These are phyloP conservation scores for Amanita brunnescens DNA, from an alignment of 768 basidiomycete genomes.

Conservation along the genomic window DNA sequence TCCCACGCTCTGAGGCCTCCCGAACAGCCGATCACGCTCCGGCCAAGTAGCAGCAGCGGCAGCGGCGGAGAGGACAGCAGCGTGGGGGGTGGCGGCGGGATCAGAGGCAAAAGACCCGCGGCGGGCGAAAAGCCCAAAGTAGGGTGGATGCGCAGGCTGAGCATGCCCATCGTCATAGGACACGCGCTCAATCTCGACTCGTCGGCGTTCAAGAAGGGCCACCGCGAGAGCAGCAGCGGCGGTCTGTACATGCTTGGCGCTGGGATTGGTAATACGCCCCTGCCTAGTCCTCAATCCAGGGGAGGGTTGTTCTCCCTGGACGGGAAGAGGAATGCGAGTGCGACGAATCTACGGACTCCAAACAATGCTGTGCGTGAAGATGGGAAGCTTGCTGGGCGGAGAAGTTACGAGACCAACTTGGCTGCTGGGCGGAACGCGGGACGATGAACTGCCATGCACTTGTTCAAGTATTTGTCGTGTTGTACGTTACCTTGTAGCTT, in stretches of 20 bases:
- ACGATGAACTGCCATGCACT: slow-evolving; percentile 15
- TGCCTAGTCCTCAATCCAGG: slow-evolving; percentile 14
- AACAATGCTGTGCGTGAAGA: slow-evolving; percentile 33
- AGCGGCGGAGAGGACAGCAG: slow-evolving; percentile 7
- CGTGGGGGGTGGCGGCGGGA: slow-evolving; percentile 10
- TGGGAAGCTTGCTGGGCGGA: slow-evolving; percentile 26
- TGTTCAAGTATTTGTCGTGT: not conserved
- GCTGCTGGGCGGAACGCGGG: slow-evolving; percentile 32
- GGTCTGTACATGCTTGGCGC: slow-evolving; percentile 18
- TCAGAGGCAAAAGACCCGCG: not conserved
- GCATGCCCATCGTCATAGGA: slow-evolving; percentile 59
- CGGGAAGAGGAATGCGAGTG: slow-evolving; percentile 43
- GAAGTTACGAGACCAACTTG: slow-evolving; percentile 33
- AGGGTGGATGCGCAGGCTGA: slow-evolving; percentile 69
- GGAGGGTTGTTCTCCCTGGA: slow-evolving; percentile 33
- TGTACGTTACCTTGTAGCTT: not conserved
- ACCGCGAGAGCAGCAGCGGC: slow-evolving; percentile 19
- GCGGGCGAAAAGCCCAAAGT: slow-evolving; percentile 42
- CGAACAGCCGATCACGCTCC: slow-evolving; percentile 34
- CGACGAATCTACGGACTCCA: slow-evolving; percentile 33
- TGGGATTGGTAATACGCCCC: slow-evolving; percentile 18
- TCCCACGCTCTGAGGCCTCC: slow-evolving; percentile 31
- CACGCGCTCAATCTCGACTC: slow-evolving; percentile 27
- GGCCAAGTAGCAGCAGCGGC: slow-evolving; percentile 8
- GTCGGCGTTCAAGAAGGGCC: slow-evolving; percentile 14